Conservation (phyloP, 257 asterid species). For the Nicotiana tomentosiformis region DNA sequence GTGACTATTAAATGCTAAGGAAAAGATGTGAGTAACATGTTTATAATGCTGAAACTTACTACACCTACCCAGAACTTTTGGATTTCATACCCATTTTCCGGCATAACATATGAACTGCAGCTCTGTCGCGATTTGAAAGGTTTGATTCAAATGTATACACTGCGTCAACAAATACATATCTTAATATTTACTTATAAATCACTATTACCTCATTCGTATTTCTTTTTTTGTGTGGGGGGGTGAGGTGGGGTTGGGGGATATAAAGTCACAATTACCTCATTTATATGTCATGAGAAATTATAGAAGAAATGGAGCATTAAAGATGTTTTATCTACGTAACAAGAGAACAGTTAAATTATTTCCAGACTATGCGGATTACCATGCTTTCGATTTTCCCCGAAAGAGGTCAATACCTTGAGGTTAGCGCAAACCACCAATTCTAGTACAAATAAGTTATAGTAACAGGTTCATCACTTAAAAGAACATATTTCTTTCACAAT, state of each 20-base stretch:
- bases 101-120: slow-evolving; percentile 54
- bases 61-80: slow-evolving; percentile 72
- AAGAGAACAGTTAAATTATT: neutral
- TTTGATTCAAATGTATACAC: slow-evolving; percentile 51
- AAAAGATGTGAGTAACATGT: neutral
- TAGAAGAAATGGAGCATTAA: neutral
- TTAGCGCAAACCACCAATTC: neutral
- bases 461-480: neutral
- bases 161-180: slow-evolving; percentile 30
- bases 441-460: neutral
- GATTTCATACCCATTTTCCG: slow-evolving; percentile 63
- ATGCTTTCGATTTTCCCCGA: neutral
- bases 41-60: neutral
- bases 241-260: too few species aligned
- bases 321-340: neutral
- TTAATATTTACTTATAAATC: slow-evolving; percentile 2
- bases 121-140: slow-evolving; percentile 52
- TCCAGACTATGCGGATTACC: neutral
- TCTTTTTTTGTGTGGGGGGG: neutral
- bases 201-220: neutral
- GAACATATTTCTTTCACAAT: neutral
- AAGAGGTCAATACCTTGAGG: neutral
- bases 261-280: neutral
- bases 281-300: neutral
- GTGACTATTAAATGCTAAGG: neutral